phyloP scores from a whole-genome alignment of 441 rosid genomes.

The Corymbia citriodora region DNA sequence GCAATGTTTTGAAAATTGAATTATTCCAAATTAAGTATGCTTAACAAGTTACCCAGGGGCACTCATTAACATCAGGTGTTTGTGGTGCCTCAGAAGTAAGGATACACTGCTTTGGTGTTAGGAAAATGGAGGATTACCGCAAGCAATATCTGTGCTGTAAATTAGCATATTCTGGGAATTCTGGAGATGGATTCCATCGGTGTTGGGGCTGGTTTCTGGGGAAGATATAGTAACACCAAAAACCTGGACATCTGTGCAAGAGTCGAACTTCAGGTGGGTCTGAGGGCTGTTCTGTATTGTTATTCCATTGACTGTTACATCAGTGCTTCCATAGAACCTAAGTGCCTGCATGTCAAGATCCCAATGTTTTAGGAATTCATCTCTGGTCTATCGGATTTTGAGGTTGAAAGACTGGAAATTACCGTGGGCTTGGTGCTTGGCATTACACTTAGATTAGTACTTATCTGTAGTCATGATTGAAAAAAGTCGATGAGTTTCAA shows the following conservation, averaged over 20 bases:
- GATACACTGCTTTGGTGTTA: neutral
- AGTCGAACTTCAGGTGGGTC: conserved; percentile 12
- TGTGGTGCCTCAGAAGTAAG: neutral
- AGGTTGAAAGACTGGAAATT: neutral
- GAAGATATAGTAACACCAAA: conserved; percentile 1
- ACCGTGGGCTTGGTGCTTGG: conserved; percentile 10
- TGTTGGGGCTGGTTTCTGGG: conserved; percentile 12
- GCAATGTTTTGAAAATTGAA: neutral
- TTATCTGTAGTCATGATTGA: neutral
- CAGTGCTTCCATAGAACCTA: conserved; percentile 7
- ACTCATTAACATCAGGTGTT: neutral
- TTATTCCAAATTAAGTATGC: neutral
- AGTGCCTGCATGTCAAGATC: conserved; percentile 5
- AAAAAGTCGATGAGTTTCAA: neutral
- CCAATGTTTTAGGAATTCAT: neutral
- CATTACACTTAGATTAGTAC: neutral
- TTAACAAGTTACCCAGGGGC: neutral
- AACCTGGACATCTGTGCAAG: conserved; percentile 7
- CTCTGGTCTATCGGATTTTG: neutral
- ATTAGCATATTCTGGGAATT: conserved; percentile 7
- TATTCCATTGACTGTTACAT: conserved; percentile 8
- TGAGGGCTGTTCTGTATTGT: conserved; percentile 11
- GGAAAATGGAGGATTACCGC: neutral
- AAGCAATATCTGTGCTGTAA: conserved; percentile 1
- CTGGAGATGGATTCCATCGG: conserved; percentile 17